Evolutionary conservation across 2,329 filamentous ascomycete species (phyloP), one percentile per base, ranked within the genome.

Genomic region (Microcera coccophila): DNA sequence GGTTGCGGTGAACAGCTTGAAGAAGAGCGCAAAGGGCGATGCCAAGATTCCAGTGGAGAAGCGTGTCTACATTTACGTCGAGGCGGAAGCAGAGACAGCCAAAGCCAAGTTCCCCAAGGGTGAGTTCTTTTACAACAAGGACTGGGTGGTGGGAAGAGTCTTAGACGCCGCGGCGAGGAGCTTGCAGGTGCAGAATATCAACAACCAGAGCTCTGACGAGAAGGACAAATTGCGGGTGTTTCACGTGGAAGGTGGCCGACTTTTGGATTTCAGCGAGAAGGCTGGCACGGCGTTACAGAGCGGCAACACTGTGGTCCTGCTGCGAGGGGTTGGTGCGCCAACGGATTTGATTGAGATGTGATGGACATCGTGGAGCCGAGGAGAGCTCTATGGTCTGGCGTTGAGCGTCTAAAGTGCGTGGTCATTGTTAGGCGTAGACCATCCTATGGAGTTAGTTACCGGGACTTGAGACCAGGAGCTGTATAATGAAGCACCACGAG

Each of bases 21-120:
- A 95, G 70, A 85, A 85, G 62, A 82, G 78, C 1, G 91, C 93
- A 3, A 96, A 95, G 69, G 94, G 94, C 1, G 91, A 97, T 52
- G 81, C 82, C 9, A 91, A 89, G 57, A 67, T 96, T 0, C 74
- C 89, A 0, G 65, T 73, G 0, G 89, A 95, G 51, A 95, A 94
- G 70, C 74, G 93, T n/a, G 69, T 98, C 2, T 97, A 97, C 61
- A 61, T 98, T 1, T 84, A 87, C 61, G 87, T 96, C 15, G 91
- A 97, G 62, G 93, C 91, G 0, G 89, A 90, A 58, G 87, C 87
- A 9, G 87, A 88, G 57, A 94, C 89, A 1, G 84, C 90, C 2
- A 86, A 82, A 39, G 81, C 86, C 5, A 95, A 95, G 64, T 82
- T 87, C 33, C 90, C 90, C 4, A 85, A 81, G 58, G 87, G 86